These are phyloP conservation scores for Hibiscus mutabilis DNA, from an alignment of 345 rosid species.

Conservation along the genomic window DNA sequence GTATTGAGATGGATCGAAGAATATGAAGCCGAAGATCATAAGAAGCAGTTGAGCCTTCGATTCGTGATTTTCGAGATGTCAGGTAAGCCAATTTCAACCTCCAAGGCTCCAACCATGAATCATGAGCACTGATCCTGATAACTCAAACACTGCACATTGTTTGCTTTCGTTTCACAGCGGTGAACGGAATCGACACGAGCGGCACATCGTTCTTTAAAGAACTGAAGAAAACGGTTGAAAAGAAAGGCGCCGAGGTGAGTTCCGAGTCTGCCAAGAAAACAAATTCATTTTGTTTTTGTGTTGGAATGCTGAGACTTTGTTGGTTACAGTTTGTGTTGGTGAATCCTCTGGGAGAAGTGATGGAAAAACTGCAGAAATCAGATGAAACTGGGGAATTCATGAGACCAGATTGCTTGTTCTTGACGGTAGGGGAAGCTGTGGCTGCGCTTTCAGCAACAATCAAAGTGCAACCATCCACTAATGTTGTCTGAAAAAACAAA, in stretches of 20 bases:
- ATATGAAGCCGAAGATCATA: neutral
- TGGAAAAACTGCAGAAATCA: constrained; percentile 68
- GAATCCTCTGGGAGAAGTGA: constrained; percentile 83
- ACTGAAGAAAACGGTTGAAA: neutral
- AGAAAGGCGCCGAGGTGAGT: neutral
- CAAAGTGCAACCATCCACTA: constrained; percentile 39
- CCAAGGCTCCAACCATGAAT: neutral
- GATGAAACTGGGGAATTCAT: constrained; percentile 37
- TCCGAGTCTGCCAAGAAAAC: neutral
- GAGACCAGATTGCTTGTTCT: constrained; percentile 53
- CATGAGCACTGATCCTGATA: neutral
- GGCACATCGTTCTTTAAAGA: neutral
- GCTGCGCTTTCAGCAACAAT: constrained; percentile 55
- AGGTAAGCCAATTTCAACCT: neutral
- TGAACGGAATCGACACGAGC: neutral
- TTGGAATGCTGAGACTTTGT: neutral
- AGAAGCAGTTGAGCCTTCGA: neutral
- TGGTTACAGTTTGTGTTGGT: constrained; percentile 66
- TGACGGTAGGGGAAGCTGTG: constrained; percentile 80
- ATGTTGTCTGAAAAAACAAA: constrained; percentile 25
- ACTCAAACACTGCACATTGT: neutral
- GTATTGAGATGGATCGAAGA: neutral
- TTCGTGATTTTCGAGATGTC: neutral
- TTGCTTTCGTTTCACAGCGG: neutral
- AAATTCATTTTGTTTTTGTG: neutral